These are phyloP conservation scores for Neostapfia colusana DNA, from an alignment of 176 grass and related monocot species.

Conservation along the genomic window DNA sequence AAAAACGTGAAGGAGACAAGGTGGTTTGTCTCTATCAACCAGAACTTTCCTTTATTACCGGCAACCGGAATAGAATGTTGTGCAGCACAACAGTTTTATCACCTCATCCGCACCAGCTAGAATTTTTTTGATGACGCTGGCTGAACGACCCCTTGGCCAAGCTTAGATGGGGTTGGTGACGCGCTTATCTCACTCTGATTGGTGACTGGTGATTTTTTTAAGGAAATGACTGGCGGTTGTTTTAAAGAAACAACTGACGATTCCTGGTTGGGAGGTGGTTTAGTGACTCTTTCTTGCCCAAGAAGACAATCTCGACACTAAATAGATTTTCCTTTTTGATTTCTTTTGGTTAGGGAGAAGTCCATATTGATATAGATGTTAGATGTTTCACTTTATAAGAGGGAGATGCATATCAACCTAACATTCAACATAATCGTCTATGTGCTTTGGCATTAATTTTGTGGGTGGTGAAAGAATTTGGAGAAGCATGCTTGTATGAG, in stretches of 20 bases:
- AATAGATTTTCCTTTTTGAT: background rate
- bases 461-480: background rate
- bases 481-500: background rate
- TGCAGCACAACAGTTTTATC: too few relatives aligned
- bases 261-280: background rate
- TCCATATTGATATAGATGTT: too few relatives aligned
- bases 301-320: background rate
- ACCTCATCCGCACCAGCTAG: too few relatives aligned
- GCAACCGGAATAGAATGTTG: too few relatives aligned
- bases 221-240: too few relatives aligned
- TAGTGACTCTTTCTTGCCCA: background rate
- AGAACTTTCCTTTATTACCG: too few relatives aligned
- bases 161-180: too few relatives aligned
- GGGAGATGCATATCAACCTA: background rate
- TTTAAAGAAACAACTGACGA: too few relatives aligned
- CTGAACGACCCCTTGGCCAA: too few relatives aligned
- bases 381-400: background rate
- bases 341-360: background rate
- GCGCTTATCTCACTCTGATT: background rate
- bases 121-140: too few relatives aligned
- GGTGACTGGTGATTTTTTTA: background rate
- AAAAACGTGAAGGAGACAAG: too few relatives aligned
- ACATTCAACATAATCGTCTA: background rate
- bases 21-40: too few relatives aligned
- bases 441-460: background rate